Conservation (phyloP, 495 filamentous ascomycete species). For the Astrothelium macrocarpum region DNA sequence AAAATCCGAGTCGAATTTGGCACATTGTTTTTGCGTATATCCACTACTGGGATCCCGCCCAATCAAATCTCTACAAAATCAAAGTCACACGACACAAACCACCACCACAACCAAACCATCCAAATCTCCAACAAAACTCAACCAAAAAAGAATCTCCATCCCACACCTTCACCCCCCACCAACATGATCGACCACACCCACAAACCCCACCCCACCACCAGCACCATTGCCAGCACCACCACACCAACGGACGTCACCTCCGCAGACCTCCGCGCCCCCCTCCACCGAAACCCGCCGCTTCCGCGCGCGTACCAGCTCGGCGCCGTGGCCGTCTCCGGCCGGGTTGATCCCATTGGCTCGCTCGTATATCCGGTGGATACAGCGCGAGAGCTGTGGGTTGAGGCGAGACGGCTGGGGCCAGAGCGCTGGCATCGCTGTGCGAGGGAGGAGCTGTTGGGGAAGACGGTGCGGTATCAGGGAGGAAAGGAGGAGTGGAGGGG, state of each 20-base stretch:
- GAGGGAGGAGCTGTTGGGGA: background rate
- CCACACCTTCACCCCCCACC: background rate
- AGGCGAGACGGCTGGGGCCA: background rate
- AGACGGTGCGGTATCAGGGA: background rate
- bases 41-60: too few relatives aligned
- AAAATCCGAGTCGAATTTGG: too few relatives aligned
- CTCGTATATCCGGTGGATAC: too few relatives aligned
- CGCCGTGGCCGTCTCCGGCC: too few relatives aligned
- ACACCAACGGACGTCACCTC: background rate
- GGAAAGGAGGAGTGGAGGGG: background rate
- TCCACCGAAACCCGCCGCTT: background rate
- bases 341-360: too few relatives aligned
- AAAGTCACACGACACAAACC: too few relatives aligned
- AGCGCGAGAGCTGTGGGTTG: background rate
- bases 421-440: background rate
- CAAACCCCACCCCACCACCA: background rate
- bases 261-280: slow-evolving; percentile 1
- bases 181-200: background rate
- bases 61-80: too few relatives aligned
- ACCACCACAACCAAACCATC: too few relatives aligned
- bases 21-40: too few relatives aligned
- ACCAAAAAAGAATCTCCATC: background rate
- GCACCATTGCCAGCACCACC: background rate
- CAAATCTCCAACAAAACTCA: too few relatives aligned
- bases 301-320: background rate